These are phyloP conservation scores for Albugo laibachii DNA, from an alignment of 352 stramenopile species.

Conservation along the genomic window DNA sequence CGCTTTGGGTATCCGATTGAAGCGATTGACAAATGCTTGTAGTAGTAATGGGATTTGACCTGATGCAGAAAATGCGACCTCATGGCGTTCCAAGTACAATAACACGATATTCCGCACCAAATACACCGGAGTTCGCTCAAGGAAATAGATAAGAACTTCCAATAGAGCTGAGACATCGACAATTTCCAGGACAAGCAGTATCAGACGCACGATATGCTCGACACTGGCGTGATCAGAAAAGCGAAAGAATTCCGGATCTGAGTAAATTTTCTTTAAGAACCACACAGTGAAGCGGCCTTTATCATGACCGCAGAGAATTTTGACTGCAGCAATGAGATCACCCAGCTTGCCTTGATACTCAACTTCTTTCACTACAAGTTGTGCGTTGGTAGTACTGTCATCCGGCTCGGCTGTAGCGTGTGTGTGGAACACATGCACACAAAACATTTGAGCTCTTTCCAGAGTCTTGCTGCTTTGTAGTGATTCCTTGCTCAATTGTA, in stretches of 20 bases:
- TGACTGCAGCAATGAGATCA: slow-evolving; percentile 65
- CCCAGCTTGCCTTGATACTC: slow-evolving; percentile 70
- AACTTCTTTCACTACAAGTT: slow-evolving; percentile 25
- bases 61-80: slow-evolving; percentile 63
- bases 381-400: slow-evolving; percentile 17
- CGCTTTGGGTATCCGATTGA: slow-evolving; percentile 37
- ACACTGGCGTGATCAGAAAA: slow-evolving; percentile 70
- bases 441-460: slow-evolving; percentile 59
- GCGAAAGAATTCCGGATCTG: slow-evolving; percentile 55
- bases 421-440: slow-evolving; percentile 70
- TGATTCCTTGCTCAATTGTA: slow-evolving; percentile 59
- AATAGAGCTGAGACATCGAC: slow-evolving; percentile 58
- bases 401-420: slow-evolving; percentile 34
- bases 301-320: slow-evolving; percentile 74
- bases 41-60: slow-evolving; percentile 64
- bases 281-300: slow-evolving; percentile 65
- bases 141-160: slow-evolving; percentile 68
- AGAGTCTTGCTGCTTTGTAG: slow-evolving; percentile 57
- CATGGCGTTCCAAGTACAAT: slow-evolving; percentile 62
- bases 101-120: slow-evolving; percentile 71
- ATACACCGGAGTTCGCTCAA: slow-evolving; percentile 47
- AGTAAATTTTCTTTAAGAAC: slow-evolving; percentile 72
- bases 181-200: slow-evolving; percentile 66
- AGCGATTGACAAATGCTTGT: slow-evolving; percentile 69
- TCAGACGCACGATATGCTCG: slow-evolving; percentile 59